Conservation (phyloP, 2,329 filamentous ascomycete species). For the Trichoderma harzianum region DNA sequence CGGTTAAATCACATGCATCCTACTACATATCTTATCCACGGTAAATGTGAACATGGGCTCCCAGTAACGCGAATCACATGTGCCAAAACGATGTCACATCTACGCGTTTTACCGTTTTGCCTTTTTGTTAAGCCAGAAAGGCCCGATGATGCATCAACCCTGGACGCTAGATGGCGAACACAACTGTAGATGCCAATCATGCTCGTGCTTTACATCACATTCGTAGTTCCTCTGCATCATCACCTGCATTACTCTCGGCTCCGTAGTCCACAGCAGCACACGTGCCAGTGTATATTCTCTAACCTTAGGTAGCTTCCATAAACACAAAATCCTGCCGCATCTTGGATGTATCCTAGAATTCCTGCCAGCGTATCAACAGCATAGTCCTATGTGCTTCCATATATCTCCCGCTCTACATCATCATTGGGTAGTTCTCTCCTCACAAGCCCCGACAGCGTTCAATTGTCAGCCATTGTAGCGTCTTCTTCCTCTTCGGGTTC, state of each 20-base stretch:
- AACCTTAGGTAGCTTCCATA: not conserved
- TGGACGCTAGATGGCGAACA: not conserved
- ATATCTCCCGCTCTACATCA: not conserved
- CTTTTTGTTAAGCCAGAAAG: not conserved
- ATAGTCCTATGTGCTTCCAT: not conserved
- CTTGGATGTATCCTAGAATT: not conserved
- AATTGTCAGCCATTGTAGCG: conserved; percentile 29
- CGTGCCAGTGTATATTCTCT: not conserved
- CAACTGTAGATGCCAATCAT: not conserved
- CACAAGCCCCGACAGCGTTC: not conserved
- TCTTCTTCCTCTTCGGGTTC: conserved; percentile 26
- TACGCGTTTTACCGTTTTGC: not conserved
- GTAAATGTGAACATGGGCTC: not conserved
- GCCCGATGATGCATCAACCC: not conserved
- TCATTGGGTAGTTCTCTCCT: not conserved
- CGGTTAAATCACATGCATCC: not conserved
- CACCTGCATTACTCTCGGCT: not conserved
- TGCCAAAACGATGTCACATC: not conserved
- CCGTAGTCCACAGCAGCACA: not conserved
- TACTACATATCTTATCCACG: not conserved
- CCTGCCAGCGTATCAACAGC: not conserved
- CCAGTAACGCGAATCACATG: not conserved
- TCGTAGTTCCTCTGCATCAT: not conserved
- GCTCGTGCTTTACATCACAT: not conserved
- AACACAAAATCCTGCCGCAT: not conserved